Evolutionary conservation across 2,329 filamentous ascomycete genomes (phyloP).

Genomic region (Cordyceps militaris): DNA sequence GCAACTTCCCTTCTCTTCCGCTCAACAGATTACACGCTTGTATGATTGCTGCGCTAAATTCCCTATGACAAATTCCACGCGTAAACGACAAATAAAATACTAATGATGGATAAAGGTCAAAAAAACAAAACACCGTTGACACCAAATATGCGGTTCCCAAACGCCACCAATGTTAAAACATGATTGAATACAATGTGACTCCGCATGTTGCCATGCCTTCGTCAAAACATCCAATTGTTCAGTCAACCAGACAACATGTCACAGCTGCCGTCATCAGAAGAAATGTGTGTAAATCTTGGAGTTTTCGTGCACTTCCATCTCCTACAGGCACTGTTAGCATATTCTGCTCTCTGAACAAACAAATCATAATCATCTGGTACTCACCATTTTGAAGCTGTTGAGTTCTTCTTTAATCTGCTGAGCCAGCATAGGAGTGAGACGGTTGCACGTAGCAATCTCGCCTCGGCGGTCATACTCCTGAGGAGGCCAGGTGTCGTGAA

Average conservation of each 20-base stretch:
- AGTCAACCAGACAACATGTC: not conserved
- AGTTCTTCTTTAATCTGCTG: conserved; percentile 99
- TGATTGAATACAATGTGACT: conserved; percentile 37
- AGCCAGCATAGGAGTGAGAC: conserved; percentile 89
- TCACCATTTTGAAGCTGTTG: conserved; percentile 93
- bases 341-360: conserved; percentile 1
- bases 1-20: conserved; percentile 13
- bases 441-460: conserved; percentile 96
- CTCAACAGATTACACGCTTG: conserved; percentile 16
- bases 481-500: conserved; percentile 93
- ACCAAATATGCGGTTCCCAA: conserved; percentile 52
- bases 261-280: conserved; percentile 61
- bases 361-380: not conserved
- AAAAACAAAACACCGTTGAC: conserved; percentile 46
- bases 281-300: conserved; percentile 99
- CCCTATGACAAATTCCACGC: conserved; percentile 14
- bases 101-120: conserved; percentile 30
- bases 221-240: conserved; percentile 8
- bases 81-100: conserved; percentile 25
- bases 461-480: conserved; percentile 94
- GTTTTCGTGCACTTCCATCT: conserved; percentile 99
- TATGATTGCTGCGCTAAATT: conserved; percentile 15
- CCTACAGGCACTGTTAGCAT: conserved; percentile 52
- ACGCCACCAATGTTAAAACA: conserved; percentile 43
- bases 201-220: conserved; percentile 8